Conservation (phyloP, 2,329 filamentous ascomycete species). For the Balansia obtecta region DNA sequence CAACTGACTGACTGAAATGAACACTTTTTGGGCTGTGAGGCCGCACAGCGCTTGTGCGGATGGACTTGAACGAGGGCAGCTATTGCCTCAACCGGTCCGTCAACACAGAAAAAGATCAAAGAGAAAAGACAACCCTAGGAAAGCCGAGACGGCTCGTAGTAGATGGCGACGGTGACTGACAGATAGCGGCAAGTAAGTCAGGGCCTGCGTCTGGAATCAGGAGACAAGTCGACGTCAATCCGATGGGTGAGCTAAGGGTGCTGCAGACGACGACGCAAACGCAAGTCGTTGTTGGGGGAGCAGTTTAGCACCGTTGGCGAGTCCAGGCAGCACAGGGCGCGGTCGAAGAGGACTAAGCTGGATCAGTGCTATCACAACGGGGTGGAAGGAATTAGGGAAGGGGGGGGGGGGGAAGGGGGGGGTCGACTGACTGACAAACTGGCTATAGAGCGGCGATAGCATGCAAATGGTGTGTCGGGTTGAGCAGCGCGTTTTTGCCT, state of each 20-base stretch:
- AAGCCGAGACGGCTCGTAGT: background rate
- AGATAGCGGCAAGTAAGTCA: conserved; percentile 2
- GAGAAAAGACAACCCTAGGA: background rate
- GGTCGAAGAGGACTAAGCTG: background rate
- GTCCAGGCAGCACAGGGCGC: conserved; percentile 1
- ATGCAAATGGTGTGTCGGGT: background rate
- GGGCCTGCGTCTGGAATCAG: background rate
- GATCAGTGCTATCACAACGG: background rate
- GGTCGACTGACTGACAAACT: background rate
- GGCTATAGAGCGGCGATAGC: background rate
- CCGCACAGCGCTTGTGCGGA: background rate
- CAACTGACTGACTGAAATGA: background rate
- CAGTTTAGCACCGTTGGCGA: conserved; percentile 4
- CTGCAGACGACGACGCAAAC: conserved; percentile 6
- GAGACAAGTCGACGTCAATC: background rate
- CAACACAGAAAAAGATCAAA: background rate
- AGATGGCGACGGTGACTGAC: background rate
- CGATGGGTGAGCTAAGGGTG: conserved; percentile 3
- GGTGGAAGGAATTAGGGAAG: background rate
- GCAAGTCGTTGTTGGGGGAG: conserved; percentile 3
- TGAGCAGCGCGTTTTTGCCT: background rate
- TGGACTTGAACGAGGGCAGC: background rate
- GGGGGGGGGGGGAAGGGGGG: background rate
- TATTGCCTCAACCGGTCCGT: background rate
- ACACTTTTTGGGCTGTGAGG: background rate